Evolutionary conservation across 2,329 filamentous ascomycete species (phyloP), one percentile per base, ranked within the genome.

Genomic region (Aspergillus spinulosporus): DNA sequence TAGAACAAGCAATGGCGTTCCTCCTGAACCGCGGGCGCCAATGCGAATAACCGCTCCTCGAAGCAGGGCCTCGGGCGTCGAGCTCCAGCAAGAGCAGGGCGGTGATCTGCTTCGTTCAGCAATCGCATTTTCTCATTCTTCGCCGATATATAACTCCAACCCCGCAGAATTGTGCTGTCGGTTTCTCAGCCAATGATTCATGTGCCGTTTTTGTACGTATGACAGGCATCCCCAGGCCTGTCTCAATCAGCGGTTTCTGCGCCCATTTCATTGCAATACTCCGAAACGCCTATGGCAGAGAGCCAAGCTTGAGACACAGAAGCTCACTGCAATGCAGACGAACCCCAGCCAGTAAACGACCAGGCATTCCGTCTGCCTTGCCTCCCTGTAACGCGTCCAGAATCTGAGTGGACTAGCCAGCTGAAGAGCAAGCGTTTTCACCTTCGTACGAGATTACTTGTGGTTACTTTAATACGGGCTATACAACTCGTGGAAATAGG

Each of bases 101-200:
- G 21, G 21, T 21, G 21, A 21, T 21, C 21, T 21, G 21, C 21
- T 21, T 21, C 21, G 21, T 21, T 15, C 42, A 29, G 15, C 21
- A 5, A 12, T 12, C 42, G 21, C 40, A 44, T 12, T 9, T 14
- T 44, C 11, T 42, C 49, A 52, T 26, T 15, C n/a, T 11, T n/a
- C 11, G 4, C 40, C 31, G 21, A 28, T 11, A 31, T 45, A 21
- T 42, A 28, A 37, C 26, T 31, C 11, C 14, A 26, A 11, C 50
- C 50, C 50, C 50, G 42, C 50, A 37, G 50, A 45, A 39, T 52
- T 34, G 37, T 52, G 31, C 40, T 52, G 50, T 52, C 40, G 32
- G 21, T 28, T 12, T 46, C n/a, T 26, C n/a, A 47, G 43, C 43
- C 51, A 53, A 42, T 53, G 15, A 47, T 53, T 34, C 39, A 28